Evolutionary conservation across 257 asterid species (phyloP), one percentile per base, ranked within the genome.

Genomic region (Solanum piurae): DNA sequence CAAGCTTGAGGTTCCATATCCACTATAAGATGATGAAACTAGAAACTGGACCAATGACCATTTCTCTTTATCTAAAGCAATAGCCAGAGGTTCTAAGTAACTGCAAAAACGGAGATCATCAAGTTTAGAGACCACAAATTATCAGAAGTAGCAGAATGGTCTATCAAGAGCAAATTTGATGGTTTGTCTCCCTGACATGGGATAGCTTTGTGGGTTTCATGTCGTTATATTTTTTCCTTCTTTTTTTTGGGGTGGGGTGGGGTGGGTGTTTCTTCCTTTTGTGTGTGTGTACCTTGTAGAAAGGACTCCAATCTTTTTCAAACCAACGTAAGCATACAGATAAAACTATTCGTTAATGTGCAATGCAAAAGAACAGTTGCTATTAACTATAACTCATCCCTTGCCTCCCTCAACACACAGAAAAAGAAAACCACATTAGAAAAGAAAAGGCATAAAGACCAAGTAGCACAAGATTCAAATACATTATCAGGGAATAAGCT

Each of bases 41-140:
- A 97, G 97, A 91, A 97, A 95, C 84, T 97, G 99, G 84, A 96
- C 98, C 72, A 97, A 87, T 9, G 99, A 97, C 99, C 99, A 96
- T 74, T 86, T 94, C 94, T 97, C 99, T 91, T 91, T 96, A 85
- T 96, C 99, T 92, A 97, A 87, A 83, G 98, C 98, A 89, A 92
- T 92, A 44, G 99, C 99, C 89, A 97, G 82, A 74, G 99, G 98
- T 92, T 96, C 96, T 94, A 97, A 88, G 89, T 97, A 97, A 49
- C 99, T 97, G 95, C 71, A 93, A 92, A 87, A 85, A 85, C 31
- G 33, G 31, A 84, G 87, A 69, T 29, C n/a, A 38, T 66, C 64
- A 34, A 83, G 16, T 75, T 94, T 42, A 92, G 90, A 49, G 83
- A 86, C 88, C 42, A 73, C 20, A 79, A 64, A 44, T 90, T 72